Evolutionary conservation across 805 yeast genomes (phyloP).

Genomic region (Pichia paraexigua): DNA sequence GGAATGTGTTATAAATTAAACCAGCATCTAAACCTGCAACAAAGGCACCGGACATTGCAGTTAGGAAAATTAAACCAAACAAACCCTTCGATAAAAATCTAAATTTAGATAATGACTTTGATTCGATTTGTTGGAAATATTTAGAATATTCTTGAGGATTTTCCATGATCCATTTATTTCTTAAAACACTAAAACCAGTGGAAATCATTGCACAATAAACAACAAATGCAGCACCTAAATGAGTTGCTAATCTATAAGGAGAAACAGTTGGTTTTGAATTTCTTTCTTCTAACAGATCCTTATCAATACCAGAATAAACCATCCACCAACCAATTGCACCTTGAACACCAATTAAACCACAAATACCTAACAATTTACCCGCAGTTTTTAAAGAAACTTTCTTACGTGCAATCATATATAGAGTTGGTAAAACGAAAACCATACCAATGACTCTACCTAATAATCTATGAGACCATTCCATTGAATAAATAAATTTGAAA

Average conservation of each 20-base stretch:
- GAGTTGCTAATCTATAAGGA: constrained; percentile 89
- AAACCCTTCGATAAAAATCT: constrained; percentile 50
- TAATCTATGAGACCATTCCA: constrained; percentile 97
- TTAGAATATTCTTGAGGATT: constrained; percentile 52
- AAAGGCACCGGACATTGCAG: constrained; percentile 97
- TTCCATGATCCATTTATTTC: constrained; percentile 62
- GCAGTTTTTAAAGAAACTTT: constrained; percentile 63
- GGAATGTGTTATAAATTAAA: constrained; percentile 89
- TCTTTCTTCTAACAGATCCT: constrained; percentile 65
- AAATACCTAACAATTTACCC: constrained; percentile 58
- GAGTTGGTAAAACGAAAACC: constrained; percentile 75
- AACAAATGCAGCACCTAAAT: constrained; percentile 85
- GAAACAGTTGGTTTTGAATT: constrained; percentile 96
- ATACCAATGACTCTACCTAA: constrained; percentile 89
- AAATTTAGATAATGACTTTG: constrained; percentile 50
- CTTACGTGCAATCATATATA: constrained; percentile 64
- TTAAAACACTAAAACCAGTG: constrained; percentile 79
- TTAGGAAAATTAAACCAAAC: constrained; percentile 64
- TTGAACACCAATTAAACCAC: constrained; percentile 79
- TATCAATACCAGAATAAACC: constrained; percentile 93
- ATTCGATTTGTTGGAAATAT: constrained; percentile 50
- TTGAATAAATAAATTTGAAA: constrained; percentile 86
- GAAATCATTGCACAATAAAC: constrained; percentile 84
- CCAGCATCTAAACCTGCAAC: constrained; percentile 99
- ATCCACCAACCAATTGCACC: constrained; percentile 99